These are phyloP conservation scores for Curvularia spicifera DNA, from an alignment of 2,329 filamentous ascomycete genomes.

Conservation along the genomic window DNA sequence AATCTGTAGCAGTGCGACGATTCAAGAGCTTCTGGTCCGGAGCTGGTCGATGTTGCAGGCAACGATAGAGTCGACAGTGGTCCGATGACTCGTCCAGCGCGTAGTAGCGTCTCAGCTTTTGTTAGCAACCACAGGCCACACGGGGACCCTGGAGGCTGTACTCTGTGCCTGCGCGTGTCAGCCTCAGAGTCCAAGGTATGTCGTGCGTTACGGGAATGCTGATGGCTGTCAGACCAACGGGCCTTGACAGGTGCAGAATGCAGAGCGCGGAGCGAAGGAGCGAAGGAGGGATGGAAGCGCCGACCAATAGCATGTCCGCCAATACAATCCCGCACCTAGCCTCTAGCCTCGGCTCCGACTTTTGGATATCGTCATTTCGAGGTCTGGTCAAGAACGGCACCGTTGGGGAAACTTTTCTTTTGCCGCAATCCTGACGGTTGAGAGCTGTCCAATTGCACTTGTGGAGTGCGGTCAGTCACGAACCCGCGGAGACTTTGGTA, in stretches of 20 bases:
- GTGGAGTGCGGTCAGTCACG: slow-evolving; percentile 7
- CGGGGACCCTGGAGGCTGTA: neutral
- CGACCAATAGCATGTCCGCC: slow-evolving; percentile 31
- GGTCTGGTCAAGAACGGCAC: slow-evolving; percentile 25
- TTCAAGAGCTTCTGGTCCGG: neutral
- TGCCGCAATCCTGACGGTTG: slow-evolving; percentile 14
- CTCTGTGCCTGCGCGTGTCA: neutral
- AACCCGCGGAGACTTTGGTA: slow-evolving; percentile 2
- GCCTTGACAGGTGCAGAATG: too few species aligned
- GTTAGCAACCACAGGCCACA: neutral
- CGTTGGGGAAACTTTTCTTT: slow-evolving; percentile 15
- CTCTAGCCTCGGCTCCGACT: slow-evolving; percentile 34
- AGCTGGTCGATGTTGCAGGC: neutral
- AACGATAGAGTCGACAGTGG: neutral
- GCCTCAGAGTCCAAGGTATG: neutral
- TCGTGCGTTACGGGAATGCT: neutral
- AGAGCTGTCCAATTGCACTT: slow-evolving; percentile 2
- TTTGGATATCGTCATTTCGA: slow-evolving; percentile 34
- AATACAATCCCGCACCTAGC: slow-evolving; percentile 35
- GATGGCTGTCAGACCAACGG: neutral
- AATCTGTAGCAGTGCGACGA: neutral
- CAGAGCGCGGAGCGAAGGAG: neutral
- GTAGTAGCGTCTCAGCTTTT: neutral
- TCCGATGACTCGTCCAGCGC: too few species aligned
- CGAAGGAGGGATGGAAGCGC: neutral